Base-by-base conservation (phyloP, 345 rosid genomes). In the Corchorus capsularis region DNA sequence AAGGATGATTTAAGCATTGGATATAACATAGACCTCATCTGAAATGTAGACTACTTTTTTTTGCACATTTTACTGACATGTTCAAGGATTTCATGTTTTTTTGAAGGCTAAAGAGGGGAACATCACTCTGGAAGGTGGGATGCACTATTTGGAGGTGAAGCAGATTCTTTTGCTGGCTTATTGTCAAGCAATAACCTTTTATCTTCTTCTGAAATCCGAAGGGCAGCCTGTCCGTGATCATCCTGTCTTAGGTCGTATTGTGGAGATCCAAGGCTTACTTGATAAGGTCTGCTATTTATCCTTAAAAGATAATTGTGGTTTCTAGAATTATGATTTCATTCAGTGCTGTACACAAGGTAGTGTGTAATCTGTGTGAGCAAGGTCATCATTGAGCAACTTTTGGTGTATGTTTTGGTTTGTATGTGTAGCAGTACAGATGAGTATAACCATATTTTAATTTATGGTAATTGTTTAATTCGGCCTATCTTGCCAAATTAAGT, bases 121-220 rank as follows among this genome's bases (percentile, higher is more conserved):
- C 63, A 62, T 77, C 34, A 32, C 39, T 41, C 72, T 70, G 82
- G 89, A 82, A 70, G 87, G 89, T 76, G 96, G 89, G 70, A 35
- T 85, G 32, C 91, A 59, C 74, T 93, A 89, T 80, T 75, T 96
- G 86, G 97, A 93, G 85, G 89, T 89, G 80, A 88, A 89, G 85
- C 96, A 96, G 83, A 83, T 79, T 81, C 91, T 93, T 78, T 84
- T 96, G 78, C 84, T 89, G 79, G 74, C 93, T 16, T 96, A 93
- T 78, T 92, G 97, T 72, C 98, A 96, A 82, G 87, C 93, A 62
- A 96, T 96, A 78, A 87, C 96, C 17, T 92, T 92, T 80, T 93
- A 93, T 87, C 93, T 93, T 75, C 96, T 95, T 77, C 93, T 93
- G 79, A 96, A 93, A 83, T 91, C 97, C 34, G 98, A 93, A 80